These are phyloP conservation scores for Osmanthus fragrans DNA, from an alignment of 257 asterid genomes.

Conservation along the genomic window DNA sequence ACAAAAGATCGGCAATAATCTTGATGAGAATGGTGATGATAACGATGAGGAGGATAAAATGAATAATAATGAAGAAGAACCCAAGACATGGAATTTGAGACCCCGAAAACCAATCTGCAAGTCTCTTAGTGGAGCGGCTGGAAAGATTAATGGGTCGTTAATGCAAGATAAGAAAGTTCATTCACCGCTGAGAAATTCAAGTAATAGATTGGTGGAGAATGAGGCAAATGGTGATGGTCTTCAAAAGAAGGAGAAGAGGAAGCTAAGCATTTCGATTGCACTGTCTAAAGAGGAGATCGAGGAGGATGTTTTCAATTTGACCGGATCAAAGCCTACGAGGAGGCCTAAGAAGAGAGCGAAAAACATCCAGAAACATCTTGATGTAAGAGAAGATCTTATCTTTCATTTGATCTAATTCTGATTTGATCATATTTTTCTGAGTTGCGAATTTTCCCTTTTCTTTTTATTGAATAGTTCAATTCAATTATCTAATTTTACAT, in stretches of 20 bases:
- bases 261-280: constrained; percentile 29
- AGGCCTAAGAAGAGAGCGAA: constrained; percentile 64
- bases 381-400: constrained; percentile 36
- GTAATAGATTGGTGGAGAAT: constrained; percentile 17
- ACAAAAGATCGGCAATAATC: constrained; percentile 7
- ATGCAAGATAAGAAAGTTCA: constrained; percentile 33
- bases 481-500: not conserved
- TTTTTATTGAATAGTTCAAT: not conserved
- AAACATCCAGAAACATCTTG: constrained; percentile 49
- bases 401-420: constrained; percentile 4
- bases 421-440: not conserved
- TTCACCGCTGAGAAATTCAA: constrained; percentile 18
- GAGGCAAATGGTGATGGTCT: constrained; percentile 16
- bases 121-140: constrained; percentile 23
- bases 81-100: constrained; percentile 61
- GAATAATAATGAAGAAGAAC: constrained; percentile 33
- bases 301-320: constrained; percentile 50
- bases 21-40: not conserved
- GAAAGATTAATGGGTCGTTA: not conserved
- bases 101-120: constrained; percentile 42
- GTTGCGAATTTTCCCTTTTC: not conserved
- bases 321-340: constrained; percentile 61
- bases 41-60: constrained; percentile 20
- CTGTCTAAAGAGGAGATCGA: constrained; percentile 59
- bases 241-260: constrained; percentile 37